phyloP scores from a whole-genome alignment of 805 yeast species.

The Starmera dryadoides region DNA sequence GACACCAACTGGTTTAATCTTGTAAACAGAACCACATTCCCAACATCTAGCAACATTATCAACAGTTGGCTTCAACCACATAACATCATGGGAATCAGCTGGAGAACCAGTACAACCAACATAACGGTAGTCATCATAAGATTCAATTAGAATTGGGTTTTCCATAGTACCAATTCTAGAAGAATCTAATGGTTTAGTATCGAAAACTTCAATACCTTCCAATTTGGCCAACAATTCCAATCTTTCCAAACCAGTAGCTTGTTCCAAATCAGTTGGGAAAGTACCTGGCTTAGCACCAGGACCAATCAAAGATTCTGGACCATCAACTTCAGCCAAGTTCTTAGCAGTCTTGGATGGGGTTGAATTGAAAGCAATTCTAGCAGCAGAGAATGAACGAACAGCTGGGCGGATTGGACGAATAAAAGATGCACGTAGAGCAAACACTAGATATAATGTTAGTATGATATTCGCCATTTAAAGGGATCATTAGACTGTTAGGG shows the following conservation, averaged over 20 bases:
- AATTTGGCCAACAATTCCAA: constrained; percentile 87
- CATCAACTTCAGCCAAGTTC: constrained; percentile 69
- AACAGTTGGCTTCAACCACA: constrained; percentile 87
- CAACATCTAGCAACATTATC: constrained; percentile 90
- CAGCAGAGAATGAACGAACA: constrained; percentile 25
- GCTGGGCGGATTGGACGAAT: constrained; percentile 23
- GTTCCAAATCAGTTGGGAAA: constrained; percentile 91
- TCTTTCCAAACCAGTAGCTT: constrained; percentile 98
- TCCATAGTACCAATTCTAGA: constrained; percentile 86
- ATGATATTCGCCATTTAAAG: background rate
- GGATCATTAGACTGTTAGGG: too few relatives aligned
- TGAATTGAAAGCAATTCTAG: constrained; percentile 22
- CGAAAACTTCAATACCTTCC: constrained; percentile 93
- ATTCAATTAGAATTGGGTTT: constrained; percentile 85
- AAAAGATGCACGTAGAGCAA: constrained; percentile 26
- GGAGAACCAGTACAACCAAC: constrained; percentile 98
- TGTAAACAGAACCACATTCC: constrained; percentile 97
- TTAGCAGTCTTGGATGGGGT: constrained; percentile 48
- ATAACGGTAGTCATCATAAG: constrained; percentile 88
- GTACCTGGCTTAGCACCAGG: constrained; percentile 82
- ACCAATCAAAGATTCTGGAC: constrained; percentile 75
- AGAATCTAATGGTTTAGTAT: constrained; percentile 78
- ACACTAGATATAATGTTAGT: constrained; percentile 15
- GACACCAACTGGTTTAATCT: constrained; percentile 81
- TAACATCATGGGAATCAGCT: constrained; percentile 82